Conservation (phyloP, 768 basidiomycete genomes). For the Rossbeevera mucosa region DNA sequence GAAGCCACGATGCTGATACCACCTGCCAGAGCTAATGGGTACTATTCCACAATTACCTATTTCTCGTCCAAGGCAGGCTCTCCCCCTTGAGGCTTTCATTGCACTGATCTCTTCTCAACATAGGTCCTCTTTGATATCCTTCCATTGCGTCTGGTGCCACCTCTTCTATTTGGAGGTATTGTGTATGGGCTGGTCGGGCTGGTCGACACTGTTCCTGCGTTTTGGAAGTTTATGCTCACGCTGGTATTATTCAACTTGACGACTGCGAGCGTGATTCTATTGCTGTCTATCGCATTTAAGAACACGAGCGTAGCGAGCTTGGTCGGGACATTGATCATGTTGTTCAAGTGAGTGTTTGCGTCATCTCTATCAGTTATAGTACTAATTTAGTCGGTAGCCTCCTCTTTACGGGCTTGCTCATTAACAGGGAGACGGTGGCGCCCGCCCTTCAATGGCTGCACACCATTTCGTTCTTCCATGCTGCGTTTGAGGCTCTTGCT, state of each 20-base stretch:
- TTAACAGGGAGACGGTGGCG: constrained; percentile 85
- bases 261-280: constrained; percentile 86
- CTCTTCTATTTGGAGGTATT: constrained; percentile 92
- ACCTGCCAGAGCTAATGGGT: constrained; percentile 81
- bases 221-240: constrained; percentile 98
- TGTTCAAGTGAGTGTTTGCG: constrained; percentile 80
- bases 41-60: constrained; percentile 96
- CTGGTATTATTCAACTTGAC: constrained; percentile 96
- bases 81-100: background rate
- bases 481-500: constrained; percentile 94
- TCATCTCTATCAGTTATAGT: constrained; percentile 2
- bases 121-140: constrained; percentile 95
- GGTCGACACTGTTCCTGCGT: constrained; percentile 81
- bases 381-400: constrained; percentile 47
- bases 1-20: background rate
- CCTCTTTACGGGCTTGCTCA: constrained; percentile 90
- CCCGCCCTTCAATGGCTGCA: constrained; percentile 78
- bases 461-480: constrained; percentile 96
- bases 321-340: constrained; percentile 93
- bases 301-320: constrained; percentile 87
- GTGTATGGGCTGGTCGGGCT: constrained; percentile 94
- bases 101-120: background rate
- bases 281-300: constrained; percentile 85
- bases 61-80: constrained; percentile 80
- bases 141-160: constrained; percentile 90